A percentile compares a stretch with the other conserved stretches of the same genome.
phyloP scores from a whole-genome alignment of 2,329 filamentous ascomycete species.

The Colletotrichum sp. region DNA sequence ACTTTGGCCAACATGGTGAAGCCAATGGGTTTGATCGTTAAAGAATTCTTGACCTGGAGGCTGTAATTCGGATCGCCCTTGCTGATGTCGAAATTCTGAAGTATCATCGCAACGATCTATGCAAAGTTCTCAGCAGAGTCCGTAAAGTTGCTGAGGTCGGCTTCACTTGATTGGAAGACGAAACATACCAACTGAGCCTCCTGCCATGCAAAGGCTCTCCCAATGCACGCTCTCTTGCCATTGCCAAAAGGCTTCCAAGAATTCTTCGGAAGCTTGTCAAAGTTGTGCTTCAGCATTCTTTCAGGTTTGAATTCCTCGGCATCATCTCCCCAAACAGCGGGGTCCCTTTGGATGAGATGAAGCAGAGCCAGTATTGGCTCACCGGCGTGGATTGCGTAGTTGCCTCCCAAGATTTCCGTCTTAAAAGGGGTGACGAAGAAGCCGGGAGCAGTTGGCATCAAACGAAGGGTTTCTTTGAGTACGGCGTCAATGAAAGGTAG shows the following conservation, averaged over 20 bases:
- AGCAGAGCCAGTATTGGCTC: slow-evolving; percentile 49
- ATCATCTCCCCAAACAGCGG: slow-evolving; percentile 59
- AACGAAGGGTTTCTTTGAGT: slow-evolving; percentile 47
- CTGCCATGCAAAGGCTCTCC: slow-evolving; percentile 58
- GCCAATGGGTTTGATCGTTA: no score
- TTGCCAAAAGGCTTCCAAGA: slow-evolving; percentile 59
- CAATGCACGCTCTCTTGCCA: slow-evolving; percentile 56
- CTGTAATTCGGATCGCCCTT: no score
- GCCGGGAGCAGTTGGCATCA: slow-evolving; percentile 27
- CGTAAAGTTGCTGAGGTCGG: no score
- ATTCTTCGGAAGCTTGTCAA: background rate
- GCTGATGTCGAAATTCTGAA: no score
- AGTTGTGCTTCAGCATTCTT: slow-evolving; percentile 51
- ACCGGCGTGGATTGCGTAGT: slow-evolving; percentile 53
- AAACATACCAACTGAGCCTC: slow-evolving; percentile 30
- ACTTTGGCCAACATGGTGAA: no score
- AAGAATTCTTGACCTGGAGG: no score
- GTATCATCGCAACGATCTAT: no score
- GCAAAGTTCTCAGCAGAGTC: no score
- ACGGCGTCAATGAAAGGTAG: background rate
- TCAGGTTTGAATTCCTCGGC: slow-evolving; percentile 64
- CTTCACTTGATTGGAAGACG: no score
- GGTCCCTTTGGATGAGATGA: slow-evolving; percentile 57
- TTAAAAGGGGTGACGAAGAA: slow-evolving; percentile 34
- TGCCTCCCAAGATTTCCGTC: slow-evolving; percentile 53